Base-by-base conservation (phyloP, 495 filamentous ascomycete species). In the Neurospora tetrasperma region DNA sequence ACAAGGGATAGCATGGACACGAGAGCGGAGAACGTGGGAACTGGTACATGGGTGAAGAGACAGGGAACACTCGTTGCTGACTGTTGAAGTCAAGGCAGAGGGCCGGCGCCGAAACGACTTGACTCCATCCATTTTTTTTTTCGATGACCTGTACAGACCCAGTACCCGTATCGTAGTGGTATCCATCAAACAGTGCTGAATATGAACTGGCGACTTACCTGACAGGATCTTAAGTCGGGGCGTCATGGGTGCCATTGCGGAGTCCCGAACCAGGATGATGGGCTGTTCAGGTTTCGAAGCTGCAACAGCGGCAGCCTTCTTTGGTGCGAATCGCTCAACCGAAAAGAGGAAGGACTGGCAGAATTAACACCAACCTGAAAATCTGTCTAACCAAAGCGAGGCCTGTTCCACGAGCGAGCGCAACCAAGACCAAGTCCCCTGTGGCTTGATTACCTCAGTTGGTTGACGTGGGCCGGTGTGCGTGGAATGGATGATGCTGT, bases 211-310 rank as follows among this genome's bases (percentile, higher is more conserved):
- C 70, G 73, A 83, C 85, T 79, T 76, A 86, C 85, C 85, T 80
- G 85, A 85, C 72, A 86, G 80, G 79, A 85, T 83, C 84, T 84
- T 86, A 75, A 86, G 82, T 83, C 85, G 83, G 77, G 85, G 83
- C 80, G 85, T 81, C 78, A 85, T 78, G 78, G 85, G 84, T 80
- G 83, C 83, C 85, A 86, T 86, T 75, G 79, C 79, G 76, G 81
- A 80, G 77, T 76, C 83, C 80, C 78, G 77, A 80, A 77, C 74
- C 73, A 78, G 82, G 79, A 79, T 84, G 83, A 83, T 79, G 81
- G 79, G 78, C 76, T 73, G 74, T 68, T 71, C 77, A 75, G 73
- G 77, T 80, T 82, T 80, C 77, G 78, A 78, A 74, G 75, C 75
- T 79, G 77, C 76, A 73, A 74, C 72, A 46, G 77, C 73, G 76